These are phyloP conservation scores for Porphyra umbilicalis DNA, from an alignment of 31 red algal species.

Conservation along the genomic window DNA sequence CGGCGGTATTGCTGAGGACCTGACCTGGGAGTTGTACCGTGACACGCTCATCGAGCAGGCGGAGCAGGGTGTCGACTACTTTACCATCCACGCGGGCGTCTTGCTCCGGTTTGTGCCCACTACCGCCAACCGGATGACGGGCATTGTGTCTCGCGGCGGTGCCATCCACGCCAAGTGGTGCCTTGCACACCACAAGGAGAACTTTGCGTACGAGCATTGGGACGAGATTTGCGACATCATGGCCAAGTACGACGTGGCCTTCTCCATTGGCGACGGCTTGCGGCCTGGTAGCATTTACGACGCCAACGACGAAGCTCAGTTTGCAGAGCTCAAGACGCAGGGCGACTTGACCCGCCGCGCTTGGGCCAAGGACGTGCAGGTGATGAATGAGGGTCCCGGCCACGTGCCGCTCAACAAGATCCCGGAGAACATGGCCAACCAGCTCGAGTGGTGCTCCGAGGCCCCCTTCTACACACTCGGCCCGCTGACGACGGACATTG, in stretches of 20 bases:
- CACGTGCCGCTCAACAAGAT: conserved; percentile 99
- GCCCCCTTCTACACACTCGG: conserved; percentile 99
- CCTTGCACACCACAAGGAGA: conserved; percentile 96
- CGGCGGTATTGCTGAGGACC: conserved; percentile 87
- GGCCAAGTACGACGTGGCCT: conserved; percentile 94
- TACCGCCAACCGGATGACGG: conserved; percentile 92
- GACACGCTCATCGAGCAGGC: conserved; percentile 99
- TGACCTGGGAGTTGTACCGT: conserved; percentile 97
- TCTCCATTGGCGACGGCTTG: conserved; percentile 97
- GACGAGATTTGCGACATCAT: conserved; percentile 99
- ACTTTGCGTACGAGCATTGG: conserved; percentile 99
- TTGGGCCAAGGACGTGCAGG: conserved; percentile 97
- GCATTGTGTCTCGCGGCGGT: conserved; percentile 97
- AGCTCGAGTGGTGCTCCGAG: conserved; percentile 95
- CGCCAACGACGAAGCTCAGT: conserved; percentile 98
- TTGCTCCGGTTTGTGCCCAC: conserved; percentile 90
- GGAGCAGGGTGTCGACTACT: conserved; percentile 98
- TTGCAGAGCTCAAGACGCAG: conserved; percentile 97
- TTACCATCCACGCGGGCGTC: conserved; percentile 99
- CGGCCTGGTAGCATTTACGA: conserved; percentile 96
- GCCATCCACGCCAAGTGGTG: conserved; percentile 99
- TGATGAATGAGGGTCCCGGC: conserved; percentile 99
- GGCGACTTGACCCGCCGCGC: conserved; percentile 97
- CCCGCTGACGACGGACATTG: conserved; percentile 94
- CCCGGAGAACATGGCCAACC: conserved; percentile 97